Evolutionary conservation across 176 grass and related monocot species (phyloP).

Genomic region (Tillandsia fasciculata): DNA sequence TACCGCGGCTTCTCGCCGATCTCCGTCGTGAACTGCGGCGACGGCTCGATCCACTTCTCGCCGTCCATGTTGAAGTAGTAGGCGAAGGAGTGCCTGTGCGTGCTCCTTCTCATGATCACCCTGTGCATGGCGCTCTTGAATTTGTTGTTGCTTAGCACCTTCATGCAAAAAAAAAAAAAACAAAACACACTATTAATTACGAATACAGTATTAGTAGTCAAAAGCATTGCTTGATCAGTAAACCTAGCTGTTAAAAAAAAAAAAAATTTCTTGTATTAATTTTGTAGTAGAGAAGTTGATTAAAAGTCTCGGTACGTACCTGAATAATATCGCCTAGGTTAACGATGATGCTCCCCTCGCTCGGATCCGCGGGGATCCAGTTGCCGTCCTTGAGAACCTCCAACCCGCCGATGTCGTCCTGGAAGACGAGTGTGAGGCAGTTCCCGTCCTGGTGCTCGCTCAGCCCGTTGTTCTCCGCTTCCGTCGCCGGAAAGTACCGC

Average conservation of each 20-base stretch:
- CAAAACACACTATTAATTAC: not conserved
- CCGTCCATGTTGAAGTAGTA: conserved; percentile 23
- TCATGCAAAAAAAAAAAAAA: not conserved
- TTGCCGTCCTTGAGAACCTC: conserved; percentile 28
- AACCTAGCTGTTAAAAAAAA: too few relatives aligned
- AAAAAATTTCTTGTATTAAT: too few relatives aligned
- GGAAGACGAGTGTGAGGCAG: conserved; percentile 20
- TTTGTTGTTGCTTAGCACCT: conserved; percentile 36
- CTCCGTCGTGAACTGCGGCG: conserved; percentile 26
- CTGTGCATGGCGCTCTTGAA: conserved; percentile 28
- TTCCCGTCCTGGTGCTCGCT: conserved; percentile 23
- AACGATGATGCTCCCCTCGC: conserved; percentile 21
- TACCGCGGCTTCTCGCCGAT: conserved; percentile 14
- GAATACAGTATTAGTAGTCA: too few relatives aligned
- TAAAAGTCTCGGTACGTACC: not conserved
- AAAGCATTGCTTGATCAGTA: too few relatives aligned
- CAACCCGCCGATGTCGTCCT: conserved; percentile 23
- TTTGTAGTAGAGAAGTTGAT: not conserved
- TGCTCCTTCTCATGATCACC: conserved; percentile 8
- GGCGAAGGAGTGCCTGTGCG: conserved; percentile 19
- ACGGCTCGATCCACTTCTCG: conserved; percentile 29
- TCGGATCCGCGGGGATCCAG: conserved; percentile 25
- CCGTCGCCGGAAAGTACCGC: conserved; percentile 31
- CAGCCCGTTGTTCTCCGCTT: conserved; percentile 7
- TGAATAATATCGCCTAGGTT: conserved; percentile 29